Percentiles rank a stretch among this genome's conserved stretches.
These are phyloP conservation scores for Pneumocystis jirovecii DNA, from an alignment of 1,139 yeast genomes.

Conservation along the genomic window DNA sequence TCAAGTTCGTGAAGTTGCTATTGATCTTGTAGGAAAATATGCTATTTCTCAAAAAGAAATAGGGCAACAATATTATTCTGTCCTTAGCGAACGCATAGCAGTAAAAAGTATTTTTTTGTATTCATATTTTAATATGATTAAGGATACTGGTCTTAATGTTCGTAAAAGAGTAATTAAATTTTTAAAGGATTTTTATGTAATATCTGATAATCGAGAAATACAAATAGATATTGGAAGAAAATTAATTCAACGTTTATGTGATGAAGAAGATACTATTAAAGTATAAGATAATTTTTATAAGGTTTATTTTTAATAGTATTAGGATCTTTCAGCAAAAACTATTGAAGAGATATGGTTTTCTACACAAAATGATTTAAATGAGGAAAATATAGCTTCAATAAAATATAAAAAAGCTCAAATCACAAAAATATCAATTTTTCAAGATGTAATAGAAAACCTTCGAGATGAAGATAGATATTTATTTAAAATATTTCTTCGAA, in stretches of 20 bases:
- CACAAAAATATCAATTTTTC: neutral
- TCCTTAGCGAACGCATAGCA: conserved; percentile 32
- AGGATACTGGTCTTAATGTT: conserved; percentile 51
- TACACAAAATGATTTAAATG: neutral
- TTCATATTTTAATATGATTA: conserved; percentile 16
- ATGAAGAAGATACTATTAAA: conserved; percentile 46
- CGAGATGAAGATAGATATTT: neutral
- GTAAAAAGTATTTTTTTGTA: neutral
- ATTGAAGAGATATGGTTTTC: conserved; percentile 36
- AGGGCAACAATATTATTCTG: conserved; percentile 35
- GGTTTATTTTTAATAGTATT: conserved; percentile 22
- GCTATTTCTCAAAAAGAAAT: conserved; percentile 33
- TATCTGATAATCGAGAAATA: conserved; percentile 23
- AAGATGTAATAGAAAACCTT: neutral
- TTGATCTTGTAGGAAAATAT: conserved; percentile 49
- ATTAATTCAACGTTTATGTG: conserved; percentile 43
- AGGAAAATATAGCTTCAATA: neutral
- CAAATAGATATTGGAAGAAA: conserved; percentile 35
- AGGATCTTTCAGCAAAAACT: conserved; percentile 31
- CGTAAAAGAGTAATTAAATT: conserved; percentile 47
- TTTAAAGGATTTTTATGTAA: conserved; percentile 35
- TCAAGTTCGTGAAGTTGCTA: conserved; percentile 57
- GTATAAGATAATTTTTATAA: neutral
- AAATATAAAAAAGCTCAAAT: neutral
- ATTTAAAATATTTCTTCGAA: neutral